Evolutionary conservation across 805 yeast species (phyloP), one percentile per base, ranked within the genome.

Genomic region (Candida glaebosa): DNA sequence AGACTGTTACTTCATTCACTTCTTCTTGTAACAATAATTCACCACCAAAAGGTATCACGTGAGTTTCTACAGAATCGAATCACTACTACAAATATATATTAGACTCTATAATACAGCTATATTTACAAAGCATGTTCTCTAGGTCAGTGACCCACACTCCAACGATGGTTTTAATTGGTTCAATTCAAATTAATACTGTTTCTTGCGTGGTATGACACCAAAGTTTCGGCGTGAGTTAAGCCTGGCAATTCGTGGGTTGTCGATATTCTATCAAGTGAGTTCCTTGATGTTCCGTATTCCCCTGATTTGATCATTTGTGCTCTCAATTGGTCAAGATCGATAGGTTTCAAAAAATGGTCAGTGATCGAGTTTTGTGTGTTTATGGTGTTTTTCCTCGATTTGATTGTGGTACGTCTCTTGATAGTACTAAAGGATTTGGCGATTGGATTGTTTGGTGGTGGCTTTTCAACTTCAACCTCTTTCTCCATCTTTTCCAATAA

Each of bases 241-340:
- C 79, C 79, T 0, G 77, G 77, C 31, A 74, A 54, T 19, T 70
- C 73, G 43, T 72, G 78, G 3, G 75, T 63, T 4, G 78, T 68
- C 33, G 60, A 53, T 24, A 73, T 60, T 48, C 76, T 57, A 16
- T 66, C 66, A 38, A 73, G 56, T 2, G 73, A 69, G 36, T 52
- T 57, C 37, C 67, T 47, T 2, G 58, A 55, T 10, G 65, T 54
- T 33, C 54, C 53, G 40, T 61, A 63, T 46, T 69, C 71, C 8
- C 75, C 75, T 12, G 50, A 49, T 28, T 48, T 47, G 36, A 65
- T 54, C 75, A 70, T 70, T 43, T 67, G 69, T 24, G 46, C 42
- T 40, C 75, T 56, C 45, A 70, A 56, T 40, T 61, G 60, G 18
- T 58, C 50, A 37, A 70, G 42, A 39, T 62, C 53, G 32, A 67